Conservation (phyloP, 331 rosid species). For the Quercus tomentella region DNA sequence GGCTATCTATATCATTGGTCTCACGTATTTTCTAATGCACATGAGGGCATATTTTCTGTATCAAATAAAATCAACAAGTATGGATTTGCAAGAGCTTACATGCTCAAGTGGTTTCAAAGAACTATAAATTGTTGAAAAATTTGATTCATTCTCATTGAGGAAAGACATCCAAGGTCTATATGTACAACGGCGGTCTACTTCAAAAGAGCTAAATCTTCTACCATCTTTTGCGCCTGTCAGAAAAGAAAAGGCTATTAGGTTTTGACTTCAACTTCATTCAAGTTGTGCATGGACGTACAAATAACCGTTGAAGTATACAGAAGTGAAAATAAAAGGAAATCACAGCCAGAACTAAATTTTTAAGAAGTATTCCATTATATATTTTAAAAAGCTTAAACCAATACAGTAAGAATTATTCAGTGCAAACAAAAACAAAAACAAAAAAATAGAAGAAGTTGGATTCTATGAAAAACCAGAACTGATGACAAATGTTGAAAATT, state of each 20-base stretch:
- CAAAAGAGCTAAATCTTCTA: conserved; percentile 19
- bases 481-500: background rate
- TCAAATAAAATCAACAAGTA: background rate
- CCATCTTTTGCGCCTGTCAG: conserved; percentile 25
- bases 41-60: background rate
- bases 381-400: background rate
- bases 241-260: background rate
- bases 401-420: background rate
- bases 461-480: background rate
- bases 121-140: conserved; percentile 21
- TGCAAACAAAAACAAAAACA: too few relatives aligned
- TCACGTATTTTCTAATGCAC: background rate
- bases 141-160: conserved; percentile 22
- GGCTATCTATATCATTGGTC: background rate
- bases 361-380: background rate
- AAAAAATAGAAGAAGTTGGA: background rate
- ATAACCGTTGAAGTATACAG: background rate
- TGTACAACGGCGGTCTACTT: conserved; percentile 28
- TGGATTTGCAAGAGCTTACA: conserved; percentile 28
- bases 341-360: background rate
- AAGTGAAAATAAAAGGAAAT: background rate
- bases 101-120: conserved; percentile 31
- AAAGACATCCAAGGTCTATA: conserved; percentile 22
- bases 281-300: too few relatives aligned
- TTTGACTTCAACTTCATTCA: background rate